phyloP scores from a whole-genome alignment of 2,329 filamentous ascomycete species.

The Fusarium sp. region DNA sequence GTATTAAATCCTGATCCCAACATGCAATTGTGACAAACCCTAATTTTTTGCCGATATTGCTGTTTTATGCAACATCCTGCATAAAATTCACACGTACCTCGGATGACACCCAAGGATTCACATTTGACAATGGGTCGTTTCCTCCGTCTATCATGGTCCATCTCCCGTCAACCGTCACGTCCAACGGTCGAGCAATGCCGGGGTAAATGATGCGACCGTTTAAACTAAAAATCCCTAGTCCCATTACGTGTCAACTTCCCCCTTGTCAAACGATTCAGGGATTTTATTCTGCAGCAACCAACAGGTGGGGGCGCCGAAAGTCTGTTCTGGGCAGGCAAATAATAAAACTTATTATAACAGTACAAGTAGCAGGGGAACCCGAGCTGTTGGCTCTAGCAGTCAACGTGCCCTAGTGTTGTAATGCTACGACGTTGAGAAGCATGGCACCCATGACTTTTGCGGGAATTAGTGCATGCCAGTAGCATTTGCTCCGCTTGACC shows the following conservation, averaged over 20 bases:
- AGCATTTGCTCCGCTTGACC: background rate
- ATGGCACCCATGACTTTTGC: background rate
- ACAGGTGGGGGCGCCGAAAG: background rate
- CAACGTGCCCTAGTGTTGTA: background rate
- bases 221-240: background rate
- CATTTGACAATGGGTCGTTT: background rate
- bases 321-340: background rate
- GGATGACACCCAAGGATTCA: background rate
- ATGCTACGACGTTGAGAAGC: background rate
- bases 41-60: background rate
- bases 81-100: background rate
- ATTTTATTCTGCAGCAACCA: background rate
- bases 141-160: background rate
- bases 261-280: background rate
- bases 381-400: constrained; percentile 16
- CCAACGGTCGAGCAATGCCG: background rate
- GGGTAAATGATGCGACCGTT: constrained; percentile 5
- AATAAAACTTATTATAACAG: background rate
- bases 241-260: background rate
- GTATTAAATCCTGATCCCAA: background rate
- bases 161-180: background rate
- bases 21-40: background rate
- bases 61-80: background rate
- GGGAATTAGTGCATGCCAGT: constrained; percentile 6
- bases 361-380: background rate